Conservation (phyloP, 2,329 filamentous ascomycete species). For the Aspergillus glaucus region DNA sequence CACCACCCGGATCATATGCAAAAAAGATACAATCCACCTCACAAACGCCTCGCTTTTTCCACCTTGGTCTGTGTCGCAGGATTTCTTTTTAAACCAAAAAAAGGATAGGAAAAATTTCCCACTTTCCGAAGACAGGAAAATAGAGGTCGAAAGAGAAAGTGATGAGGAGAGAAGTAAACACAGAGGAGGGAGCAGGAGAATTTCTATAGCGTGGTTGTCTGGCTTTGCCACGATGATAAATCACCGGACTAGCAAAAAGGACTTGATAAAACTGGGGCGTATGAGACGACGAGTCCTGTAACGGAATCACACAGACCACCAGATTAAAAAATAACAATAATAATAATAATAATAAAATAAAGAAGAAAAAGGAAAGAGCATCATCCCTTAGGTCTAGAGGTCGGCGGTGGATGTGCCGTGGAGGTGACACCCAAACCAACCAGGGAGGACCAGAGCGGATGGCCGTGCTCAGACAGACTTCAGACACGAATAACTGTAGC, state of each 20-base stretch:
- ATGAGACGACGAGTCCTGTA: background rate
- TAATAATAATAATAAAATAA: background rate
- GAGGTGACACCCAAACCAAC: constrained; percentile 1
- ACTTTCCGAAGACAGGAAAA: background rate
- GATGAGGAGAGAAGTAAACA: constrained; percentile 1
- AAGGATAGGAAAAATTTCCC: background rate
- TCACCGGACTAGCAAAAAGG: constrained; percentile 8
- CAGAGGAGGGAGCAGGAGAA: constrained; percentile 1
- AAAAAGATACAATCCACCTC: background rate
- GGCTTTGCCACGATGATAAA: constrained; percentile 13
- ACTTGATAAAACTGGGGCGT: background rate
- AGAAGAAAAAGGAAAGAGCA: background rate
- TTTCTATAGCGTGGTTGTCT: constrained; percentile 3
- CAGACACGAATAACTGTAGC: background rate
- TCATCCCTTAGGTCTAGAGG: background rate
- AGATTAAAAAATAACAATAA: background rate
- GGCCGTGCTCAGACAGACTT: background rate
- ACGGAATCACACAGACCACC: constrained; percentile 1
- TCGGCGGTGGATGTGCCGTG: background rate
- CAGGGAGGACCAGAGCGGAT: background rate
- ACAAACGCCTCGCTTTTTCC: background rate
- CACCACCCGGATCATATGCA: constrained; percentile 3
- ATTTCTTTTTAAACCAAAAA: background rate
- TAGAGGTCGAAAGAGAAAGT: background rate
- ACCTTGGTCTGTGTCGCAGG: background rate